These are phyloP conservation scores for Penicillium goetzii DNA, from an alignment of 495 filamentous ascomycete species.

Conservation along the genomic window DNA sequence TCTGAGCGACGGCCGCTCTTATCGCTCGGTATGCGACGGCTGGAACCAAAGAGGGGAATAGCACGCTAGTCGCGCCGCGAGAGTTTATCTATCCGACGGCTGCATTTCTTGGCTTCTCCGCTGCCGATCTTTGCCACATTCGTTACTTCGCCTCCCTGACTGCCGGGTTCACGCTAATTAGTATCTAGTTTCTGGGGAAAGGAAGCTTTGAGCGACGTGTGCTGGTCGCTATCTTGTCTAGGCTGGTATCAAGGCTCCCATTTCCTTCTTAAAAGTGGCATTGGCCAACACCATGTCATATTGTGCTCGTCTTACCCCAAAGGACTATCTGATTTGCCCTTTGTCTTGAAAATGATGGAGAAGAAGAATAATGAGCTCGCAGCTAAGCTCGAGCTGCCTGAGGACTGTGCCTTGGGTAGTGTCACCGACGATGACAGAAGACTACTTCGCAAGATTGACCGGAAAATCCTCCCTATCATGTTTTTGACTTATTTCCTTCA, in stretches of 20 bases:
- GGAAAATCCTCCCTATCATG: slow-evolving; percentile 61
- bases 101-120: slow-evolving; percentile 22
- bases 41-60: not conserved
- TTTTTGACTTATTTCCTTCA: slow-evolving; percentile 66
- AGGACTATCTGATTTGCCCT: not conserved
- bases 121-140: slow-evolving; percentile 17
- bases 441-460: slow-evolving; percentile 56
- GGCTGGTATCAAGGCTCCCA: not conserved
- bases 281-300: slow-evolving; percentile 9
- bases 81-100: slow-evolving; percentile 34
- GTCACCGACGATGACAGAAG: slow-evolving; percentile 35
- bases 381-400: slow-evolving; percentile 10
- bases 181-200: not conserved
- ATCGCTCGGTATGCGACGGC: slow-evolving; percentile 23
- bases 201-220: not conserved
- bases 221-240: slow-evolving; percentile 10
- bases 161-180: slow-evolving; percentile 9
- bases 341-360: slow-evolving; percentile 5
- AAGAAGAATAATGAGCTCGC: slow-evolving; percentile 18
- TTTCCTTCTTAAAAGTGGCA: slow-evolving; percentile 12
- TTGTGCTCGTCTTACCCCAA: not conserved
- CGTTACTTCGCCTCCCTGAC: slow-evolving; percentile 1
- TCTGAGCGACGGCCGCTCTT: slow-evolving; percentile 10
- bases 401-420: slow-evolving; percentile 28
- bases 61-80: not conserved